Percentiles rank a stretch among this genome's conserved stretches.
These are phyloP conservation scores for Xylaria telfairii DNA, from an alignment of 495 filamentous ascomycete genomes.

Conservation along the genomic window DNA sequence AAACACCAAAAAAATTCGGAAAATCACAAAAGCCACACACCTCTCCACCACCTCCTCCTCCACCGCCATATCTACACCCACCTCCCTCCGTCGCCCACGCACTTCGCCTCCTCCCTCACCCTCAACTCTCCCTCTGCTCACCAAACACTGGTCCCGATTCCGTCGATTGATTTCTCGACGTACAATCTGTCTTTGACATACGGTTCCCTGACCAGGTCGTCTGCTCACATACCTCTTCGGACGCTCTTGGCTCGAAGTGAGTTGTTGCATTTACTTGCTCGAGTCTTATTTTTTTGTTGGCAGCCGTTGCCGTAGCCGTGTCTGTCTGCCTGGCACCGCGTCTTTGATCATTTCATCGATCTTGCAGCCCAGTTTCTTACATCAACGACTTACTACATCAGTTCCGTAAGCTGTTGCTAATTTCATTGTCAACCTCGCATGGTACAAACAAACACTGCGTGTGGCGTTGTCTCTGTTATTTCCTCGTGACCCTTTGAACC, in stretches of 20 bases:
- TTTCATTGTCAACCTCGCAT: neutral
- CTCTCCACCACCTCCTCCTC: conserved; percentile 23
- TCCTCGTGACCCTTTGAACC: neutral
- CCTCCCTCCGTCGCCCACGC: conserved; percentile 14
- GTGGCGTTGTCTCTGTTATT: neutral
- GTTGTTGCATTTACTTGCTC: conserved; percentile 16
- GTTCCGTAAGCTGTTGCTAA: neutral
- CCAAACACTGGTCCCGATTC: conserved; percentile 22
- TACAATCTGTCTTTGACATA: neutral
- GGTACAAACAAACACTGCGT: conserved; percentile 2
- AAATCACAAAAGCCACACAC: conserved; percentile 37
- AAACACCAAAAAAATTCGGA: conserved; percentile 64
- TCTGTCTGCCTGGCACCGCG: neutral
- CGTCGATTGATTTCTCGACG: conserved; percentile 11
- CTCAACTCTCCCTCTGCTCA: conserved; percentile 17
- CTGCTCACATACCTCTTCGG: conserved; percentile 4
- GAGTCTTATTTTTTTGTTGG: neutral
- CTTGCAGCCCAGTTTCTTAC: neutral
- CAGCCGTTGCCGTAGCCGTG: neutral
- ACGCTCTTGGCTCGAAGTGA: conserved; percentile 14
- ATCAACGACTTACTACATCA: neutral
- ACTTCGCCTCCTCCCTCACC: neutral
- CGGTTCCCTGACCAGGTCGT: neutral
- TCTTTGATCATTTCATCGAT: neutral
- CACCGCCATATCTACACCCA: conserved; percentile 35